Percentiles rank a stretch among this genome's conserved stretches.
phyloP scores from a whole-genome alignment of 257 asterid species.

The Solanum commersonii region DNA sequence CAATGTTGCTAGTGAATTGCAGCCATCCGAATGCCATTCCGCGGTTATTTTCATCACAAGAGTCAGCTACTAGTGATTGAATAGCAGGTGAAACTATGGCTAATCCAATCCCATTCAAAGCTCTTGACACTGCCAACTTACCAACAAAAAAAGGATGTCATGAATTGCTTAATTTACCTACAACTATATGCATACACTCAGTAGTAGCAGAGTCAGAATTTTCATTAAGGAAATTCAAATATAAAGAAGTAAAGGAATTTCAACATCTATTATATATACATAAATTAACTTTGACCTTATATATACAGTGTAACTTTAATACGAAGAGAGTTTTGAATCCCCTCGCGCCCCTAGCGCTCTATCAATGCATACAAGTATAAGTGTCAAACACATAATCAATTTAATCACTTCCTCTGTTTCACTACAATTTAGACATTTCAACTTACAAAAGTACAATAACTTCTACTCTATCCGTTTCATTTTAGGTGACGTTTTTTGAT shows the following conservation, averaged over 20 bases:
- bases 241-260: not conserved
- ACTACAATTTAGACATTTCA: not conserved
- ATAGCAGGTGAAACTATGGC: conserved; percentile 87
- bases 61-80: conserved; percentile 84
- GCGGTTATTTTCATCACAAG: conserved; percentile 58
- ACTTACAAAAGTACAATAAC: not conserved
- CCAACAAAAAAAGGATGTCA: not conserved
- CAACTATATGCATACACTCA: not conserved
- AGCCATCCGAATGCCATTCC: conserved; percentile 92
- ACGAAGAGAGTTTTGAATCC: not conserved
- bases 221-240: not conserved
- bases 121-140: conserved; percentile 80
- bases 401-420: not conserved
- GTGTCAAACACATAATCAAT: not conserved
- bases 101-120: conserved; percentile 77
- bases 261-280: not conserved
- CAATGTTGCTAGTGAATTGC: conserved; percentile 71
- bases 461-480: not conserved
- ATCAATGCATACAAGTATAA: not conserved
- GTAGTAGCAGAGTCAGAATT: not conserved
- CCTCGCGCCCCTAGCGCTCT: not conserved
- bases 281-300: not conserved
- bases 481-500: not conserved
- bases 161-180: not conserved
- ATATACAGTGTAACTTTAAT: not conserved